Conservation (phyloP, 2,329 filamentous ascomycete genomes). For the Fusarium sp. region DNA sequence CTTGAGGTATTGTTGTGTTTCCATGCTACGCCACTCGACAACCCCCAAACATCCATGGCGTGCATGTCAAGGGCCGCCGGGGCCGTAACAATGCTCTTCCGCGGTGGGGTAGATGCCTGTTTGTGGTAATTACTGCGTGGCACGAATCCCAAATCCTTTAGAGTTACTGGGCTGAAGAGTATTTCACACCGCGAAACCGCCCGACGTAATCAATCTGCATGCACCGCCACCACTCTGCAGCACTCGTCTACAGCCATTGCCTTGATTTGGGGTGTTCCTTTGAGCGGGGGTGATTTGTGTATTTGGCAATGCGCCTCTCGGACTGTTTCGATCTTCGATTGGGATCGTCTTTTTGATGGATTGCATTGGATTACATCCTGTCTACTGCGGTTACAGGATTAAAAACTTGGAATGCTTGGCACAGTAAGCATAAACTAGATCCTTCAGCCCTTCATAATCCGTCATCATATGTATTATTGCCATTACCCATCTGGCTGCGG, state of each 20-base stretch:
- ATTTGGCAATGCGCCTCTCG: neutral
- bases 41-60: neutral
- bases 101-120: neutral
- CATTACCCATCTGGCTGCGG: neutral
- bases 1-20: neutral
- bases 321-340: conserved; percentile 1
- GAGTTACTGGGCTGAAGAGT: neutral
- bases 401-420: neutral
- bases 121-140: conserved; percentile 11
- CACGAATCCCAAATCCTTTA: neutral
- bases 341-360: neutral
- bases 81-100: conserved; percentile 15
- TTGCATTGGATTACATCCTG: neutral
- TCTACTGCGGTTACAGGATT: neutral
- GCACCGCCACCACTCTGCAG: conserved; percentile 16
- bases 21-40: conserved; percentile 7
- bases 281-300: neutral
- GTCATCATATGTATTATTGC: neutral
- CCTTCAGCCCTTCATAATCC: conserved; percentile 3
- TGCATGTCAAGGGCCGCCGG: neutral
- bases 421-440: conserved; percentile 5
- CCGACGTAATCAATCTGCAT: neutral
- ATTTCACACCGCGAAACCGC: neutral
- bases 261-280: neutral
- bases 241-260: neutral